Percentiles rank a stretch among this genome's conserved stretches.
These are phyloP conservation scores for Neurospora sp. DNA, from an alignment of 495 filamentous ascomycete genomes.

Conservation along the genomic window DNA sequence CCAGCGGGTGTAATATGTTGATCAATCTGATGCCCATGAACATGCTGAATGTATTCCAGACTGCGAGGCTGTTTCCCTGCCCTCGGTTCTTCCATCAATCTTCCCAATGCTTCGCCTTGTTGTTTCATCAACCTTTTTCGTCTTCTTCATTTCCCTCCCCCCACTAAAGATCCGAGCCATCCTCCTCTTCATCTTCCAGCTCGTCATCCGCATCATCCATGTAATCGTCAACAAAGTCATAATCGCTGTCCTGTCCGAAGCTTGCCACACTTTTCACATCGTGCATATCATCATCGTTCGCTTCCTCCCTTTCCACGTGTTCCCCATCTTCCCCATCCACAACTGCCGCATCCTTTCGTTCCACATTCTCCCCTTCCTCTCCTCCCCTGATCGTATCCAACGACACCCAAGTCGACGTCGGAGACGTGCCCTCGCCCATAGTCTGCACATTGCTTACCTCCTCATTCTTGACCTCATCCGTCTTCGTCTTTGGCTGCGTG, in stretches of 20 bases:
- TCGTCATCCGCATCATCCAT: conserved; percentile 32
- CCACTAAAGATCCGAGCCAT: neutral
- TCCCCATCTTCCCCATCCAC: neutral
- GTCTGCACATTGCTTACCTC: neutral
- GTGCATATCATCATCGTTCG: neutral
- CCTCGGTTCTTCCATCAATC: neutral
- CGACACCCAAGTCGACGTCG: neutral
- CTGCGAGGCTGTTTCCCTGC: neutral
- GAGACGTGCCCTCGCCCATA: neutral
- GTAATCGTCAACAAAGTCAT: neutral
- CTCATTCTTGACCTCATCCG: neutral
- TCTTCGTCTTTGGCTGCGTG: neutral
- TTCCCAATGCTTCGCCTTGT: neutral
- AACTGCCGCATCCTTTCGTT: neutral
- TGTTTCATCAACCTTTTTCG: neutral
- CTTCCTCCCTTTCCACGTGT: neutral
- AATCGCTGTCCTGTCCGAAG: neutral
- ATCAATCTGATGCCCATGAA: neutral
- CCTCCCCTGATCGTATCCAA: neutral
- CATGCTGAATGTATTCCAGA: neutral
- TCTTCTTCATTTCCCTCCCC: neutral
- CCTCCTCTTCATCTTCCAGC: conserved; percentile 26
- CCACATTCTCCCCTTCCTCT: neutral
- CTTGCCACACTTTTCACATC: neutral
- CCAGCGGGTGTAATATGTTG: neutral